These are phyloP conservation scores for Boletus subparvulus DNA, from an alignment of 768 basidiomycete species.

Conservation along the genomic window DNA sequence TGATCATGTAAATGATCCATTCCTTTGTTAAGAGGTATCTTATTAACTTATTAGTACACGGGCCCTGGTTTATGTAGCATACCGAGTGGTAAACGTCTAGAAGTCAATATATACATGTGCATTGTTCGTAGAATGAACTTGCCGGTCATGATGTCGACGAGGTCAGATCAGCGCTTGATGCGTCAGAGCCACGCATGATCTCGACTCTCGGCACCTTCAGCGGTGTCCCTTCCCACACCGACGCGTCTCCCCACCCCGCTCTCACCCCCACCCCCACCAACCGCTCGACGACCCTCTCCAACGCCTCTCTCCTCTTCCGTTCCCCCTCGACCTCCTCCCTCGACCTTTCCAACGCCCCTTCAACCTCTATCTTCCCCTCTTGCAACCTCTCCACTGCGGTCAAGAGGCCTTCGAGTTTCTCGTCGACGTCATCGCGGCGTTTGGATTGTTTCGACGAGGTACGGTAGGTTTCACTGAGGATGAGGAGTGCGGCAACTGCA, in stretches of 20 bases:
- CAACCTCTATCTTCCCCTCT: constrained; percentile 38
- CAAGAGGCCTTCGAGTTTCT: constrained; percentile 61
- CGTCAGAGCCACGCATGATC: constrained; percentile 20
- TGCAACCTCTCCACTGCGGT: constrained; percentile 47
- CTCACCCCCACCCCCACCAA: constrained; percentile 67
- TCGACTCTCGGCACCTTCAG: constrained; percentile 47
- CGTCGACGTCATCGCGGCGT: constrained; percentile 71
- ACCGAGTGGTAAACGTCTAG: neutral
- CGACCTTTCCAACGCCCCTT: constrained; percentile 43
- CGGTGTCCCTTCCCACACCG: constrained; percentile 54
- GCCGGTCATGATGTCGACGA: constrained; percentile 4
- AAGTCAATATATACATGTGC: neutral
- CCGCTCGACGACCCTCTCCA: constrained; percentile 62
- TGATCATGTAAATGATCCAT: constrained; percentile 22
- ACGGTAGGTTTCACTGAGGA: constrained; percentile 77
- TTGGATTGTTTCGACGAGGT: constrained; percentile 65
- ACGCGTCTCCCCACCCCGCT: constrained; percentile 58
- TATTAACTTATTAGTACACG: constrained; percentile 9
- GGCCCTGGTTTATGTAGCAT: constrained; percentile 2
- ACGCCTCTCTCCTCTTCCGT: constrained; percentile 53
- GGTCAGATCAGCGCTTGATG: neutral
- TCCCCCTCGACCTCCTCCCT: constrained; percentile 42
- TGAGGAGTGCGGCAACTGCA: constrained; percentile 67
- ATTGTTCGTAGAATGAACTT: neutral
- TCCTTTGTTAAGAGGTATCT: constrained; percentile 3